A percentile compares a stretch with the other conserved stretches of the same genome.
phyloP scores from a whole-genome alignment of 2,329 filamentous ascomycete genomes.

The Trematosphaeria pertusa region DNA sequence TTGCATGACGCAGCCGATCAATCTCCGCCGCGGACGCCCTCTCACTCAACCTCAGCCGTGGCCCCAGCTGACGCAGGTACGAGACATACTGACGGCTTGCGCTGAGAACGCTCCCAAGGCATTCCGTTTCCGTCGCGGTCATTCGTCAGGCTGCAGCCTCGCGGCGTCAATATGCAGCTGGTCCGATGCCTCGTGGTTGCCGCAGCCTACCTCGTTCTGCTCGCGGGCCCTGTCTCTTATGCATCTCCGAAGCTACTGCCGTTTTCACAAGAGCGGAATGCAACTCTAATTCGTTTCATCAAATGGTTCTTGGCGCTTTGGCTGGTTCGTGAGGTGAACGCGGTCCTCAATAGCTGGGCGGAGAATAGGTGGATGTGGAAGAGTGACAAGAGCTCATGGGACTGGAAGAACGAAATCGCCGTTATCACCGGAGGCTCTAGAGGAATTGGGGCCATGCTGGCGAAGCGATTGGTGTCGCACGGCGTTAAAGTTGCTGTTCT shows the following conservation, averaged over 20 bases:
- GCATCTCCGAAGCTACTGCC: slow-evolving; percentile 27
- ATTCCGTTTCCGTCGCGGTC: background rate
- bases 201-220: slow-evolving; percentile 25
- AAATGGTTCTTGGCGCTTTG: slow-evolving; percentile 35
- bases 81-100: slow-evolving; percentile 2
- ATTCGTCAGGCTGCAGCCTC: slow-evolving; percentile 3
- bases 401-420: slow-evolving; percentile 41
- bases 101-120: background rate
- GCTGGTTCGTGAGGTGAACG: slow-evolving; percentile 34
- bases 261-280: slow-evolving; percentile 33
- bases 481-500: slow-evolving; percentile 46
- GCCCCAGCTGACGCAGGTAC: background rate
- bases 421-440: slow-evolving; percentile 47
- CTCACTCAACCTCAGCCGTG: background rate
- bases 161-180: slow-evolving; percentile 16
- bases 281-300: slow-evolving; percentile 29
- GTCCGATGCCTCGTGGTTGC: slow-evolving; percentile 27
- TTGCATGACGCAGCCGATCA: slow-evolving; percentile 1
- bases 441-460: slow-evolving; percentile 45
- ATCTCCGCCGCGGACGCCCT: background rate
- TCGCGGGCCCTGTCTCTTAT: slow-evolving; percentile 22
- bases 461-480: slow-evolving; percentile 37
- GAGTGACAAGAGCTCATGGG: slow-evolving; percentile 35
- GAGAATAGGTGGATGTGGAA: slow-evolving; percentile 50
- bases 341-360: slow-evolving; percentile 38